These are phyloP conservation scores for Epichloe coenophiala DNA, from an alignment of 2,329 filamentous ascomycete genomes.

Conservation along the genomic window DNA sequence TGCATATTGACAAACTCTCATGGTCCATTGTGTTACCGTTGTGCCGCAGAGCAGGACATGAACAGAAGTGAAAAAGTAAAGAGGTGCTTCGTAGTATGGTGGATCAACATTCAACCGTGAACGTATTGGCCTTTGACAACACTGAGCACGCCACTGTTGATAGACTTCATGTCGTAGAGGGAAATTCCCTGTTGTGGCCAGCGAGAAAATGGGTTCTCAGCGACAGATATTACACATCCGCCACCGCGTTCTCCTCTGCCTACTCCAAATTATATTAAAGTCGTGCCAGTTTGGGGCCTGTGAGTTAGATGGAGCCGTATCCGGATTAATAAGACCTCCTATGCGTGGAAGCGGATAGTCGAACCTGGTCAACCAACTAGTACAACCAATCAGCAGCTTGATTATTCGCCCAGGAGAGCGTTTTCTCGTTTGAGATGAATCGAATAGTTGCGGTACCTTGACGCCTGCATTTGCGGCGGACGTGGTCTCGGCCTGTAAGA, in stretches of 20 bases:
- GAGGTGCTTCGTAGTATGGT: not conserved
- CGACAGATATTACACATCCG: not conserved
- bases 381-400: conserved; percentile 6
- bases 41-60: not conserved
- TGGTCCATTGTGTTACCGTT: conserved; percentile 13
- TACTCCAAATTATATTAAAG: not conserved
- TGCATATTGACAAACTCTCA: conserved; percentile 29
- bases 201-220: not conserved
- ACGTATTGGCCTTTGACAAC: not conserved
- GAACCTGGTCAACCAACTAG: not conserved
- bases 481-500: conserved; percentile 16
- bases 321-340: not conserved
- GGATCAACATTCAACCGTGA: not conserved
- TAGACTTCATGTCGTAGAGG: not conserved
- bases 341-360: not conserved
- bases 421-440: not conserved
- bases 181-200: not conserved
- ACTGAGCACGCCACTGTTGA: not conserved
- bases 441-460: not conserved
- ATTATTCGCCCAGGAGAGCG: conserved; percentile 2
- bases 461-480: conserved; percentile 2
- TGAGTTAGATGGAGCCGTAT: not conserved
- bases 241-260: not conserved
- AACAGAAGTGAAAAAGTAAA: not conserved
- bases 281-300: not conserved